Base-by-base conservation (phyloP, 495 filamentous ascomycete species). In the Penicillium chermesinum region DNA sequence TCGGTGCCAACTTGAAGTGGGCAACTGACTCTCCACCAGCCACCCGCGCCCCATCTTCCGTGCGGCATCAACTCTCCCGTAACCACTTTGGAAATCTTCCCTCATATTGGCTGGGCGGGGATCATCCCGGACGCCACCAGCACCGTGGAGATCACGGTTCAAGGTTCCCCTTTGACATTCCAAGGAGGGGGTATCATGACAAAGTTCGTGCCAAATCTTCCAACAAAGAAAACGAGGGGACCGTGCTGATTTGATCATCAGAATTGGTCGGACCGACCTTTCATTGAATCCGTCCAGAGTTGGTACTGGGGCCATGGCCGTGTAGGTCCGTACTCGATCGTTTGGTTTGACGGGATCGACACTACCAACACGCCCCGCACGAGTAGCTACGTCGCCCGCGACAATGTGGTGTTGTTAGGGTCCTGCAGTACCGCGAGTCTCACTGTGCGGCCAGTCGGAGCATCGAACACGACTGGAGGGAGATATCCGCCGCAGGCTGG, bases 261-360 rank as follows among this genome's bases (percentile, higher is more conserved):
- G 52, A 71, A 69, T 33, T 71, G 68, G 66, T 58, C 62, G 0
- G 51, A 63, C 44, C 39, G 40, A 39, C 49, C 57, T 1, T 58
- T 63, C 17, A 22, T 35, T 2, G 50, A 54, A 18, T 53, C 53
- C 1, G 51, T 63, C 13, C 41, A 46, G 14, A 63, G 49, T 37
- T 66, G 64, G 61, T 71, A 67, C 54, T 74, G 71, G 64, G 69
- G 70, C 20, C 72, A 73, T 36, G 70, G 62, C 12, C 62, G 55
- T 9, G 27, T 72, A 1, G 71, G 65, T 0, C 41, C 54, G 3
- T 72, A 70, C 52, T 69, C 69, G 4, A 47, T 72, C 14, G 60
- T 73, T 13, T 74, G 70, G 71, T 70, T 69, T 46, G 61, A 62
- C 46, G 58, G 50, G 4, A 45, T 64, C n/a, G 53, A 43, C 4